Evolutionary conservation across 2,329 filamentous ascomycete species (phyloP).

Genomic region (Esteya vermicola): DNA sequence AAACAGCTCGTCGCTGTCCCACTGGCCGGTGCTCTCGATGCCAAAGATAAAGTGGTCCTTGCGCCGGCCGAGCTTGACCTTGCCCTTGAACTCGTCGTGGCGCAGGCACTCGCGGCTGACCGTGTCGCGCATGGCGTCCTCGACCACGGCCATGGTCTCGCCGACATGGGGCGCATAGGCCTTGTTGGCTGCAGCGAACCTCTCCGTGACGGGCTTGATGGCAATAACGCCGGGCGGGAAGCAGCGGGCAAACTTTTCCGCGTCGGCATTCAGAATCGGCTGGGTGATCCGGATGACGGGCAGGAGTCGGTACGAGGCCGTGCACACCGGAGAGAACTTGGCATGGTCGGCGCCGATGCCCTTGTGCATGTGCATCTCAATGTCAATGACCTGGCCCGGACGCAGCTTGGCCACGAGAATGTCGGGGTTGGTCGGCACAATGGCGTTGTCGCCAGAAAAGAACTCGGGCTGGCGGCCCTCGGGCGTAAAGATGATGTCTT

Average conservation of each 20-base stretch:
- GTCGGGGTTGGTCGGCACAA: constrained; percentile 73
- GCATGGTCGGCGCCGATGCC: constrained; percentile 88
- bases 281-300: constrained; percentile 72
- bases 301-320: constrained; percentile 81
- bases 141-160: constrained; percentile 75
- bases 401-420: constrained; percentile 90
- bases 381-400: constrained; percentile 72
- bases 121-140: constrained; percentile 82
- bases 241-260: constrained; percentile 77
- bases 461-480: constrained; percentile 56
- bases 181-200: constrained; percentile 48
- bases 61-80: constrained; percentile 82
- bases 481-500: constrained; percentile 62
- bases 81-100: constrained; percentile 85
- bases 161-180: constrained; percentile 64
- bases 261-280: constrained; percentile 77
- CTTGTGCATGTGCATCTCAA: constrained; percentile 89
- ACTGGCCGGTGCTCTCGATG: constrained; percentile 90
- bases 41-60: constrained; percentile 97
- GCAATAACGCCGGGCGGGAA: constrained; percentile 82
- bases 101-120: constrained; percentile 86
- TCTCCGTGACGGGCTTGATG: constrained; percentile 54
- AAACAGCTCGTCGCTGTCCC: constrained; percentile 87
- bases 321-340: constrained; percentile 94
- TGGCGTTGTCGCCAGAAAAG: constrained; percentile 54